Evolutionary conservation across 257 asterid species (phyloP).

Genomic region (Solanum rostratum): DNA sequence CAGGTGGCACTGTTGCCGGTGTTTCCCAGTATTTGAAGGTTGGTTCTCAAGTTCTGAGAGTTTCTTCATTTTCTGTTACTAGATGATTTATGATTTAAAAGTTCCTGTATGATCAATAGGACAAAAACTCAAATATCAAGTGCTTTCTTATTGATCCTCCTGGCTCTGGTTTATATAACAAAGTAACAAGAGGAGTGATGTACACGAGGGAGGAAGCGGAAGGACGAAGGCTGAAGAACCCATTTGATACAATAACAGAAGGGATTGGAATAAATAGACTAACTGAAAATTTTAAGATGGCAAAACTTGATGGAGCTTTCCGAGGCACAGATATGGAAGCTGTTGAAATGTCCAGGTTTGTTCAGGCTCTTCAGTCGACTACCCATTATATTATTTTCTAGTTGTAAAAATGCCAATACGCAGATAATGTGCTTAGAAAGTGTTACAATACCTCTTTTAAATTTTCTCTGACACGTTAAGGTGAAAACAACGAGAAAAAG

Average conservation of each 20-base stretch:
- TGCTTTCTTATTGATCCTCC: slow-evolving; percentile 94
- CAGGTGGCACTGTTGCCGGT: slow-evolving; percentile 94
- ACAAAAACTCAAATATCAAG: slow-evolving; percentile 42
- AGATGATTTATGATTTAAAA: not conserved
- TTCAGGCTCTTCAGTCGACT: not conserved
- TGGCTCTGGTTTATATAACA: slow-evolving; percentile 92
- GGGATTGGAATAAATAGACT: slow-evolving; percentile 92
- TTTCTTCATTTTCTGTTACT: not conserved
- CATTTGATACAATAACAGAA: slow-evolving; percentile 89
- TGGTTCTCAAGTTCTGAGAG: slow-evolving; percentile 2
- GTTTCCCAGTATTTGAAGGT: slow-evolving; percentile 84
- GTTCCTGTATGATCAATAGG: slow-evolving; percentile 34
- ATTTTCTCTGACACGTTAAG: not conserved
- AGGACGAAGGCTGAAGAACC: slow-evolving; percentile 80
- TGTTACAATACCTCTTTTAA: not conserved
- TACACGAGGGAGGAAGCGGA: slow-evolving; percentile 92
- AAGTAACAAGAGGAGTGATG: slow-evolving; percentile 95
- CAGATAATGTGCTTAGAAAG: not conserved
- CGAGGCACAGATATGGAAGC: slow-evolving; percentile 83
- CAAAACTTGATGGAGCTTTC: slow-evolving; percentile 88
- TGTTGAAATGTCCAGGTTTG: slow-evolving; percentile 91
- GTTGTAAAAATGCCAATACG: not conserved
- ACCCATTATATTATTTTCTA: not conserved
- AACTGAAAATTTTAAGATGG: slow-evolving; percentile 71
- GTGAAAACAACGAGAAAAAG: not conserved